Evolutionary conservation across 805 yeast genomes (phyloP), one percentile per base, ranked within the genome.

Genomic region (Candida anglica): DNA sequence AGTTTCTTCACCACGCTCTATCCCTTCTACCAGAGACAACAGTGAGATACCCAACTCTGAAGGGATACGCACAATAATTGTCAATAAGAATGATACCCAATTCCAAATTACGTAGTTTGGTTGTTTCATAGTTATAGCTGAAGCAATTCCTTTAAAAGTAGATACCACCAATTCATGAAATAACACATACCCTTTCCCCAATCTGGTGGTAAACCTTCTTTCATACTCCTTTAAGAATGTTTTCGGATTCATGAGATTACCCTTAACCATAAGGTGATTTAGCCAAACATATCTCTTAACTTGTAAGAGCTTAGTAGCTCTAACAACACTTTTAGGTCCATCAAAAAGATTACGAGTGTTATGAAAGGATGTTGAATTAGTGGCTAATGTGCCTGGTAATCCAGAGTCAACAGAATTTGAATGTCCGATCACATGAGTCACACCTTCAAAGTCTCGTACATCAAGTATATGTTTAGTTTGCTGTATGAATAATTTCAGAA

Each of bases 21-120:
- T n/a, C n/a, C n/a, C n/a, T n/a, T n/a, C n/a, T n/a, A n/a, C n/a
- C n/a, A 15, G 31, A 27, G 13, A 34, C 37, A n/a, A n/a, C n/a
- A n/a, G n/a, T n/a, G n/a, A n/a, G n/a, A n/a, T n/a, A n/a, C n/a
- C n/a, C n/a, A n/a, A n/a, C n/a, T n/a, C n/a, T n/a, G n/a, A n/a
- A n/a, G n/a, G n/a, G n/a, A n/a, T 30, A 4, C 11, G 4, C 9
- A 30, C 32, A 6, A 64, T 27, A 24, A 55, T 41, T 11, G 64
- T 48, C 3, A 56, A 42, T 4, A 66, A 46, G 37, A 55, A 66
- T 35, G 53, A 64, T 28, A 50, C 47, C 32, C 66, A 64, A 41
- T 60, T 63, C 43, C 53, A 55, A 5, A 47, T 32, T 11, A 61
- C 46, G 33, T 49, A 58, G 3, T 46, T 38, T 5, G 47, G 39